These are phyloP conservation scores for Arthroderma sp. DNA, from an alignment of 2,329 filamentous ascomycete species.

Conservation along the genomic window DNA sequence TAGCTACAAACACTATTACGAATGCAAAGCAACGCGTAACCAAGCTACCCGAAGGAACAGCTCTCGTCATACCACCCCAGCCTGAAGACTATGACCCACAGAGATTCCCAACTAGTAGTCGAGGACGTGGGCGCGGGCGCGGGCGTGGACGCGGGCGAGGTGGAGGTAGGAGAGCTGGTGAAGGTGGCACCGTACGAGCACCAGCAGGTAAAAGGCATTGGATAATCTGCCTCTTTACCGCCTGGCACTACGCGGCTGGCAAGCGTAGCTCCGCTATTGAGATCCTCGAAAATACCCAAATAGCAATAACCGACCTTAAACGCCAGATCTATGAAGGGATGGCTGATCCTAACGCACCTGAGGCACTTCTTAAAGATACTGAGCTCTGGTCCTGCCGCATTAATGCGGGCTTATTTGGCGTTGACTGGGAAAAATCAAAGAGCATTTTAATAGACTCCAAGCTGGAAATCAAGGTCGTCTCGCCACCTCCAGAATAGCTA, in stretches of 20 bases:
- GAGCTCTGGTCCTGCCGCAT: conserved; percentile 43
- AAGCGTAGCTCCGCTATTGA: conserved; percentile 26
- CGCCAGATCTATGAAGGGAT: conserved; percentile 26
- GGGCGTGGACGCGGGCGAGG: not conserved
- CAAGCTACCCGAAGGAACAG: conserved; percentile 34
- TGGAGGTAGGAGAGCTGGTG: not conserved
- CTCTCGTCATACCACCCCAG: conserved; percentile 43
- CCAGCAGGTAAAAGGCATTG: conserved; percentile 33
- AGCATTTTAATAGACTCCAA: conserved; percentile 31
- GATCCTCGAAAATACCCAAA: conserved; percentile 40
- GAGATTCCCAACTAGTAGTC: not conserved
- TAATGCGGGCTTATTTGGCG: conserved; percentile 46
- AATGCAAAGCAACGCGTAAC: conserved; percentile 5
- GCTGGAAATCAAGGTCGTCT: conserved; percentile 26
- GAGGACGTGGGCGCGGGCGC: not conserved
- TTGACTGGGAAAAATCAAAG: conserved; percentile 43
- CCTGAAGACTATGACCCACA: conserved; percentile 21
- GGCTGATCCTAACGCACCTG: not conserved
- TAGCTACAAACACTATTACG: not conserved
- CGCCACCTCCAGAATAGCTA: not conserved
- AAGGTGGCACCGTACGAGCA: not conserved
- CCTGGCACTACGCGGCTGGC: conserved; percentile 35
- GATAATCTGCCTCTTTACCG: conserved; percentile 50
- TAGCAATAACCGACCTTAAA: conserved; percentile 40
- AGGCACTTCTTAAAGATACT: conserved; percentile 13